These are phyloP conservation scores for Rhododendron williamsianum DNA, from an alignment of 148 eudicot genomes.

Conservation along the genomic window DNA sequence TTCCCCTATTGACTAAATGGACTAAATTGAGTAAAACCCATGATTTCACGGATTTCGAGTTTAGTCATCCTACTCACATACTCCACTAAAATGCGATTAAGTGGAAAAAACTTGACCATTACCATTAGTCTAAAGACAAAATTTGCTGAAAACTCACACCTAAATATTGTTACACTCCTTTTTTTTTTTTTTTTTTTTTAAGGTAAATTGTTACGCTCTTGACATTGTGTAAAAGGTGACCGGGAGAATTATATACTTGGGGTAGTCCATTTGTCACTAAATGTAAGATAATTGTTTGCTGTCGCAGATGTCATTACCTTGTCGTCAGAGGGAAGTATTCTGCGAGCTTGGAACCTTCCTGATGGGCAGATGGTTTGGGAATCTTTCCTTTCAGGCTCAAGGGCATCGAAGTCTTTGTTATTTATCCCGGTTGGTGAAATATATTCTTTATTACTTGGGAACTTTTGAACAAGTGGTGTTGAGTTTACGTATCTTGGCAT, in stretches of 20 bases:
- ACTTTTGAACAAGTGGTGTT: neutral
- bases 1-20: neutral
- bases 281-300: neutral
- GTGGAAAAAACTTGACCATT: neutral
- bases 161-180: neutral
- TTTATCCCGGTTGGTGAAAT: conserved; percentile 59
- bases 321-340: conserved; percentile 73
- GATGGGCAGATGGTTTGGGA: conserved; percentile 99
- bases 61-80: neutral
- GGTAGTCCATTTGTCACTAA: neutral
- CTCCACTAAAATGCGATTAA: neutral
- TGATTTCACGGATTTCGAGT: neutral
- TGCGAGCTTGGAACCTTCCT: conserved; percentile 99
- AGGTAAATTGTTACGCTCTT: neutral
- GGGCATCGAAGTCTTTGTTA: conserved; percentile 58
- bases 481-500: neutral
- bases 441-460: neutral
- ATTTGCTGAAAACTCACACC: neutral
- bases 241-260: neutral
- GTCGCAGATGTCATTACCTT: conserved; percentile 74
- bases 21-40: neutral
- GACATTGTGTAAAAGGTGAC: neutral
- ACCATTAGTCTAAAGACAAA: neutral
- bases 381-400: conserved; percentile 58
- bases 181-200: no score